Percentiles rank a stretch among this genome's conserved stretches.
phyloP scores from a whole-genome alignment of 208 protist genomes.

The Trypanosomatidae sp. region DNA sequence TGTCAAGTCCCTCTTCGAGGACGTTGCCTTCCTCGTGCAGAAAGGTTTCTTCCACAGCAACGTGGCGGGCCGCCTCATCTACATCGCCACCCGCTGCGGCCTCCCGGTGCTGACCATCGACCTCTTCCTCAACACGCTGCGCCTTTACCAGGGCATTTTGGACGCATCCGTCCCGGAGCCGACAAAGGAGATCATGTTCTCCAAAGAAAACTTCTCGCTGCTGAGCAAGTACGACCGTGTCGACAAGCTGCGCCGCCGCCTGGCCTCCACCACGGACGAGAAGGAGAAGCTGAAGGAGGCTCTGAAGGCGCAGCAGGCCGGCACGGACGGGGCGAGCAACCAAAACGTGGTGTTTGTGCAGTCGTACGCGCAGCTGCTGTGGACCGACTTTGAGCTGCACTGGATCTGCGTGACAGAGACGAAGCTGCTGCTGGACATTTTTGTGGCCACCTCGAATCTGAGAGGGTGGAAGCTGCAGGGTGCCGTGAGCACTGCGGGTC shows the following conservation, averaged over 20 bases:
- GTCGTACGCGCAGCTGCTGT: constrained; percentile 82
- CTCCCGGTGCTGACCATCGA: constrained; percentile 86
- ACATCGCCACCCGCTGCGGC: constrained; percentile 66
- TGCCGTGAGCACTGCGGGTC: constrained; percentile 67
- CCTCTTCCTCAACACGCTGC: constrained; percentile 86
- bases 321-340: constrained; percentile 23
- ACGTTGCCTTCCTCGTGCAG: constrained; percentile 84
- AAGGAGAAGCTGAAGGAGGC: constrained; percentile 31
- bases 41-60: constrained; percentile 90
- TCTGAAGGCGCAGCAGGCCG: constrained; percentile 16
- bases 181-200: constrained; percentile 56
- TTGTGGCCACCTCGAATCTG: constrained; percentile 76
- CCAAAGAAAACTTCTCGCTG: constrained; percentile 81
- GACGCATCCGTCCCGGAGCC: constrained; percentile 58
- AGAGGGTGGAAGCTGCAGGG: constrained; percentile 66
- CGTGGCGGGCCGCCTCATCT: constrained; percentile 75
- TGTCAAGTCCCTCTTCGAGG: constrained; percentile 85
- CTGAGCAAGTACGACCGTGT: constrained; percentile 85
- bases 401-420: constrained; percentile 89
- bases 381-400: constrained; percentile 90
- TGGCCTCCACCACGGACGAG: constrained; percentile 32
- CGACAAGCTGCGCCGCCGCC: constrained; percentile 76
- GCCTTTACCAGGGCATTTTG: constrained; percentile 79
- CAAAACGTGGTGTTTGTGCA: constrained; percentile 70
- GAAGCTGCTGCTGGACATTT: constrained; percentile 88